A percentile compares a stretch with the other conserved stretches of the same genome.
Conservation (phyloP, 306 rosid species). For the Dicorynia guianensis region DNA sequence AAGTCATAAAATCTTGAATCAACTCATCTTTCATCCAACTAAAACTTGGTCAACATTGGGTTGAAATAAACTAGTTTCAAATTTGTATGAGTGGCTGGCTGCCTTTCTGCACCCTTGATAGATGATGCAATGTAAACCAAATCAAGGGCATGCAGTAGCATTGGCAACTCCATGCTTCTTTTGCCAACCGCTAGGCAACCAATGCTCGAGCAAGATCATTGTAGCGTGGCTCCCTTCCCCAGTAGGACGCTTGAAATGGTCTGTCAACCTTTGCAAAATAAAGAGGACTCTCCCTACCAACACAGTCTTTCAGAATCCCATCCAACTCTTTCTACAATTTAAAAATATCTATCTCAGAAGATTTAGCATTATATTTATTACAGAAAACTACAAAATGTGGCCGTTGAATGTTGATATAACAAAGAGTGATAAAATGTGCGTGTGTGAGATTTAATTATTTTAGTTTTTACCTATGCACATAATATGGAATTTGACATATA, state of each 20-base stretch:
- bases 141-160: constrained; percentile 96
- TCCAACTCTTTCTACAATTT: constrained; percentile 72
- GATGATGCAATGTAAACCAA: constrained; percentile 85
- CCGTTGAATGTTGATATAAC: constrained; percentile 7
- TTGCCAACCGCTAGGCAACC: constrained; percentile 88
- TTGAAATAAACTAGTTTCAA: too few species aligned
- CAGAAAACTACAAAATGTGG: not conserved
- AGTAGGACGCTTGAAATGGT: constrained; percentile 75
- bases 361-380: constrained; percentile 17
- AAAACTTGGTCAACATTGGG: too few species aligned
- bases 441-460: too few species aligned
- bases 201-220: constrained; percentile 96
- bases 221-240: constrained; percentile 90
- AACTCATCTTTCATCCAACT: too few species aligned
- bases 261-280: constrained; percentile 93
- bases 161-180: constrained; percentile 97
- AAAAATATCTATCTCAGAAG: constrained; percentile 35
- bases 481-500: too few species aligned
- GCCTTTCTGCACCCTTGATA: constrained; percentile 99
- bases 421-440: not conserved
- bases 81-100: constrained; percentile 94
- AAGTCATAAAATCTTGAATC: too few species aligned
- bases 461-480: too few species aligned
- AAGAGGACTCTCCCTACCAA: constrained; percentile 94
- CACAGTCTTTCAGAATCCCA: constrained; percentile 87